Percentiles rank a stretch among this genome's conserved stretches.
These are phyloP conservation scores for Neurospora sp. DNA, from an alignment of 495 filamentous ascomycete species.

Conservation along the genomic window DNA sequence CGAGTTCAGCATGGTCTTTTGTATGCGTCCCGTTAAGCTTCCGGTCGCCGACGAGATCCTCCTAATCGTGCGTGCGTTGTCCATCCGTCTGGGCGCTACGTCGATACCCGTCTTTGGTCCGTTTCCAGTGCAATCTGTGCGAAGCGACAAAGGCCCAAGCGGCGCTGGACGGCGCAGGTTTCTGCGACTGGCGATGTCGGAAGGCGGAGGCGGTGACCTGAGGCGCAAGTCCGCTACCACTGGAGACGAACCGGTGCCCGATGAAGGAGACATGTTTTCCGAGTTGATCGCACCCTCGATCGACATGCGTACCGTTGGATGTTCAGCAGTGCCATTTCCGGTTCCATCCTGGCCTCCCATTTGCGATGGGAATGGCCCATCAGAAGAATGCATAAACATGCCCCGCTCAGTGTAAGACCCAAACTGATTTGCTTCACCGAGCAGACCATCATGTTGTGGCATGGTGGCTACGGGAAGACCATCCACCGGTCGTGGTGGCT, in stretches of 20 bases:
- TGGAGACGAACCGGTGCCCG: constrained; percentile 19
- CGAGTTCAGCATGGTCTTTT: constrained; percentile 24
- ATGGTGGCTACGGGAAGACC: constrained; percentile 4
- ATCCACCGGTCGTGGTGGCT: not conserved
- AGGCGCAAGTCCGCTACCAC: constrained; percentile 20
- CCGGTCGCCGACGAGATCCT: constrained; percentile 37
- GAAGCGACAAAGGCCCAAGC: constrained; percentile 25
- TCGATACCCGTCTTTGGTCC: constrained; percentile 33
- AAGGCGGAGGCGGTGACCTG: constrained; percentile 36
- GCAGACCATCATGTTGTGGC: constrained; percentile 4
- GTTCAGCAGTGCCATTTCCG: not conserved
- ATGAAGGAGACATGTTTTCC: constrained; percentile 19
- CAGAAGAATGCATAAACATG: constrained; percentile 13
- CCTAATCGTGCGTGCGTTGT: constrained; percentile 33
- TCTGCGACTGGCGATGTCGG: constrained; percentile 37
- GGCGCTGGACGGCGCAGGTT: constrained; percentile 35
- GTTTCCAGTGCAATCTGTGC: constrained; percentile 23
- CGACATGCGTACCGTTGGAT: constrained; percentile 6
- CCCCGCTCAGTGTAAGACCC: constrained; percentile 12
- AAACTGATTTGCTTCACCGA: constrained; percentile 5
- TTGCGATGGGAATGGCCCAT: constrained; percentile 15
- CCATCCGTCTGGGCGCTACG: constrained; percentile 20
- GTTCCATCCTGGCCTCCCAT: constrained; percentile 8
- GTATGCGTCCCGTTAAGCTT: constrained; percentile 27
- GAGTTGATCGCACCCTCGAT: constrained; percentile 11